phyloP scores from a whole-genome alignment of 495 filamentous ascomycete genomes.

The Staphylotrichum tortipilum region DNA sequence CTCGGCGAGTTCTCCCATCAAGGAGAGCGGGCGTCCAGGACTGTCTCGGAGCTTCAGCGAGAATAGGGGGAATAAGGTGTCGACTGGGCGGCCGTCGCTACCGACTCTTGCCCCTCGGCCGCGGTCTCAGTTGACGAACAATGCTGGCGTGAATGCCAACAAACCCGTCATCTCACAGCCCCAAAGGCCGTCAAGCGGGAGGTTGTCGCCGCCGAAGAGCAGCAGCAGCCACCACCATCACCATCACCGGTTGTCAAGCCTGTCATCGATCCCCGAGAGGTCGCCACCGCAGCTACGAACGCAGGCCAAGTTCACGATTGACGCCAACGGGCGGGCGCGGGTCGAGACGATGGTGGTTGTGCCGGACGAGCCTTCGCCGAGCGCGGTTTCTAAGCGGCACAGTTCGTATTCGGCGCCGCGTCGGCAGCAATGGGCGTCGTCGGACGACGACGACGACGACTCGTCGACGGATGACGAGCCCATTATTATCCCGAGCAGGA shows the following conservation, averaged over 20 bases:
- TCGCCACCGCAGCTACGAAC: constrained; percentile 39
- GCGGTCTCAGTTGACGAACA: constrained; percentile 16
- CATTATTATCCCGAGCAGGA: constrained; percentile 55
- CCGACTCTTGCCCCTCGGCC: constrained; percentile 29
- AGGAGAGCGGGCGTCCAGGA: constrained; percentile 40
- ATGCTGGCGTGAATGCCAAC: constrained; percentile 15
- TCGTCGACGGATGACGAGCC: constrained; percentile 61
- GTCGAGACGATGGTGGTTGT: constrained; percentile 57
- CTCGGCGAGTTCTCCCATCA: constrained; percentile 48
- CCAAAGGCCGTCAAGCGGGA: constrained; percentile 29
- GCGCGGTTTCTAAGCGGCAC: constrained; percentile 21
- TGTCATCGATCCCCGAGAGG: constrained; percentile 45
- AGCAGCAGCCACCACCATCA: too few relatives aligned
- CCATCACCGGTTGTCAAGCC: constrained; percentile 36
- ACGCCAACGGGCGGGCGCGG: constrained; percentile 60
- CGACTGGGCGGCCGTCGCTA: constrained; percentile 22
- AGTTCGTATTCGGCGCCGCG: constrained; percentile 19
- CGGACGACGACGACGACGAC: constrained; percentile 35
- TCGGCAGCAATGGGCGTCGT: constrained; percentile 30
- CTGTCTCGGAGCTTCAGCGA: constrained; percentile 57
- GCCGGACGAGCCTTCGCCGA: constrained; percentile 30
- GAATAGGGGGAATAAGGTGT: constrained; percentile 32
- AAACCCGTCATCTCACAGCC: constrained; percentile 30
- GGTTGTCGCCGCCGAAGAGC: constrained; percentile 42
- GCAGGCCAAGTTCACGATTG: constrained; percentile 61